phyloP scores from a whole-genome alignment of 805 yeast genomes.

The Kockiozyma suomiensis region DNA sequence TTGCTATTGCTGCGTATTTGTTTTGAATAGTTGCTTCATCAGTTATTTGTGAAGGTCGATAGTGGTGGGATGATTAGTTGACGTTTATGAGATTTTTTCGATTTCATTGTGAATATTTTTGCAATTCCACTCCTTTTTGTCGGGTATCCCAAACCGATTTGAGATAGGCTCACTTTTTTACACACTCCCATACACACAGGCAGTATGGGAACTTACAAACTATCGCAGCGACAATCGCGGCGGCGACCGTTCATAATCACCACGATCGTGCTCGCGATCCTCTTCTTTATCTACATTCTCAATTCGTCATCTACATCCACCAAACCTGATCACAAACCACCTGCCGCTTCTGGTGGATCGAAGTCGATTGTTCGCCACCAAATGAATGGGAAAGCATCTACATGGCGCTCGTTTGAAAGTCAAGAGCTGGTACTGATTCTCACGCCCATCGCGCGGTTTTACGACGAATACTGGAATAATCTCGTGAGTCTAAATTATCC shows the following conservation, averaged over 20 bases:
- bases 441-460: conserved; percentile 88
- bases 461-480: conserved; percentile 86
- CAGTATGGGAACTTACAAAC: conserved; percentile 12
- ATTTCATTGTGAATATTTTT: too few species aligned
- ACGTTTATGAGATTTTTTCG: too few species aligned
- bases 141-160: too few species aligned
- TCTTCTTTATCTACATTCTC: conserved; percentile 19
- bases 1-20: too few species aligned
- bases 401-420: conserved; percentile 70
- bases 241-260: too few species aligned
- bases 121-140: too few species aligned
- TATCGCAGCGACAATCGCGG: neutral
- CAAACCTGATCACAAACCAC: conserved; percentile 12
- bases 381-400: conserved; percentile 73
- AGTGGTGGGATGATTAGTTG: too few species aligned
- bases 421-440: conserved; percentile 82
- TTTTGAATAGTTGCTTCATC: too few species aligned
- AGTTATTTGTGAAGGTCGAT: too few species aligned
- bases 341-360: conserved; percentile 27
- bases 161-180: neutral
- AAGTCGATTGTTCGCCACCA: conserved; percentile 59
- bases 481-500: conserved; percentile 76
- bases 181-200: neutral
- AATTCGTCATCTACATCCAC: conserved; percentile 4
- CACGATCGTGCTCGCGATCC: neutral